Conservation (phyloP, 306 rosid species). For the Prosopis cineraria region DNA sequence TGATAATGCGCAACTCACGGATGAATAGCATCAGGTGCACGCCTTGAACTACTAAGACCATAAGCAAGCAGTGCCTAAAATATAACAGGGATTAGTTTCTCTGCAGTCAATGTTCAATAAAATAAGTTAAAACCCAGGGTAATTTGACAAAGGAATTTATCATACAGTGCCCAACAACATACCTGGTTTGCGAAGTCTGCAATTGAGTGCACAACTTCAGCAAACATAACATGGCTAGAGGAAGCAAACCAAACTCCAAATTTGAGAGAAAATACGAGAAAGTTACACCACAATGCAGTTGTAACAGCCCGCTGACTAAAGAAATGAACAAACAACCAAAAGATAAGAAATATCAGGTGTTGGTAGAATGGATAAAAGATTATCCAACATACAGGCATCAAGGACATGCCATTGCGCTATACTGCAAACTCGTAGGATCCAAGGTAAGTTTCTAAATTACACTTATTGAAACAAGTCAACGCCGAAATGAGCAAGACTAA, state of each 20-base stretch:
- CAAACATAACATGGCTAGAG: slow-evolving; percentile 92
- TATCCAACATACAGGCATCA: neutral
- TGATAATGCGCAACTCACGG: slow-evolving; percentile 64
- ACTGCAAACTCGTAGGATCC: neutral
- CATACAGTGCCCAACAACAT: neutral
- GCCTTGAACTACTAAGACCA: slow-evolving; percentile 95
- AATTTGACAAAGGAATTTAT: slow-evolving; percentile 10
- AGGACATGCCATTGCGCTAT: neutral
- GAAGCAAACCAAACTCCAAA: slow-evolving; percentile 84
- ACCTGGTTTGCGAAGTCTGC: slow-evolving; percentile 99
- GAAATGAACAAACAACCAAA: neutral
- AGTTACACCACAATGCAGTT: slow-evolving; percentile 97
- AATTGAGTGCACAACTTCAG: slow-evolving; percentile 88
- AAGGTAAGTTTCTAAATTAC: neutral
- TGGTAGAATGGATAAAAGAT: neutral
- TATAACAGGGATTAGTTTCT: slow-evolving; percentile 43
- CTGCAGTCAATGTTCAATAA: slow-evolving; percentile 25
- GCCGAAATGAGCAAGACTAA: neutral
- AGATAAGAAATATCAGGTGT: neutral
- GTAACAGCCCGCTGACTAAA: slow-evolving; percentile 91
- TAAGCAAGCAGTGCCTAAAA: slow-evolving; percentile 97
- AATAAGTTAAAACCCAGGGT: neutral
- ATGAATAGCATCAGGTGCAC: slow-evolving; percentile 97
- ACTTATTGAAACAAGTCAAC: neutral
- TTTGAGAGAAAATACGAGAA: slow-evolving; percentile 97